A percentile compares a stretch with the other conserved stretches of the same genome.
These are phyloP conservation scores for Ramichloridium luteum DNA, from an alignment of 2,329 filamentous ascomycete genomes.

Conservation along the genomic window DNA sequence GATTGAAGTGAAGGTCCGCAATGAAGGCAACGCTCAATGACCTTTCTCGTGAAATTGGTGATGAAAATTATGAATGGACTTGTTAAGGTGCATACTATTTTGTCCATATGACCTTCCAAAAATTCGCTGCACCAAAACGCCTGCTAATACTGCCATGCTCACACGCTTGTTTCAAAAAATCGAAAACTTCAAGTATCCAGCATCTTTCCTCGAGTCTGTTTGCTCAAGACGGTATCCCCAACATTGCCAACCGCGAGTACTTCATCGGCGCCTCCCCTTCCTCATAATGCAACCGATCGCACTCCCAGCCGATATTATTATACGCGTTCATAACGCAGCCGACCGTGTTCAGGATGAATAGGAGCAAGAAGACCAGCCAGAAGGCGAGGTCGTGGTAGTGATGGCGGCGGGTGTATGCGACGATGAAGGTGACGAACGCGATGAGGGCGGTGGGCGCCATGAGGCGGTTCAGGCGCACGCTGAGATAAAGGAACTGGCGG, in stretches of 20 bases:
- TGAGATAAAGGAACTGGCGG: constrained; percentile 22
- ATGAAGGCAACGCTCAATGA: too few relatives aligned
- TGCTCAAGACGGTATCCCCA: constrained; percentile 18
- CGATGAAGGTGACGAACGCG: constrained; percentile 21
- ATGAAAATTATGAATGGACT: too few relatives aligned
- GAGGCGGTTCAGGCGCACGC: constrained; percentile 21
- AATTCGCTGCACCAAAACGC: too few relatives aligned
- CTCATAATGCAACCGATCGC: constrained; percentile 20
- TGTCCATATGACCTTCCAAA: too few relatives aligned
- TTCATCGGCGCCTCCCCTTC: constrained; percentile 19
- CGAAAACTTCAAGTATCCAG: too few relatives aligned
- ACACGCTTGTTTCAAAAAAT: too few relatives aligned
- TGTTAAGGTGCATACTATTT: too few relatives aligned
- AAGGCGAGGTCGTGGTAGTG: constrained; percentile 18
- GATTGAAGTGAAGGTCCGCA: too few relatives aligned
- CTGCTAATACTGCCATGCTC: too few relatives aligned
- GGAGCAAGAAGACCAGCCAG: constrained; percentile 25
- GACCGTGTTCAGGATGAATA: constrained; percentile 26
- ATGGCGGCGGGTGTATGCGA: constrained; percentile 21
- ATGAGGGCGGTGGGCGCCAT: constrained; percentile 24
- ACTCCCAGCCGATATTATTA: constrained; percentile 26
- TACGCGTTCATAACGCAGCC: constrained; percentile 26
- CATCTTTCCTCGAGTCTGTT: too few relatives aligned
- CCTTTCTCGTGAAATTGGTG: too few relatives aligned
- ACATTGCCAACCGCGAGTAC: constrained; percentile 17